Base-by-base conservation (phyloP, 2,329 filamentous ascomycete genomes). In the Myrmaecium sp. region DNA sequence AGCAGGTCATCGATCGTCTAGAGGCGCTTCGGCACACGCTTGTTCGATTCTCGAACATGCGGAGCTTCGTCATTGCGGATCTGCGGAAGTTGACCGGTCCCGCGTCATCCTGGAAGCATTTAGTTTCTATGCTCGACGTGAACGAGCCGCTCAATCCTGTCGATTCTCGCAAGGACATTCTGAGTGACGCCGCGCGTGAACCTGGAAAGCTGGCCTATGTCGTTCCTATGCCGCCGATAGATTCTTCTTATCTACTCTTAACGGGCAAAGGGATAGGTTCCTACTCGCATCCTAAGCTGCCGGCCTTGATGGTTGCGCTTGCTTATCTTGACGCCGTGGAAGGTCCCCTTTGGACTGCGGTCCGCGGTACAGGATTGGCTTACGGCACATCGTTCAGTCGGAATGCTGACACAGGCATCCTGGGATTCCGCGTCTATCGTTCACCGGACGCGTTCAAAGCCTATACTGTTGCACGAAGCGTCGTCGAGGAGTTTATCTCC, bases 271-370 rank as follows among this genome's bases (percentile, higher is more conserved):
- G 86, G 5, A 68, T 86, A 10, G 65, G 69, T 14, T 80, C 75
- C 0, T 84, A 77, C 44, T 62, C 66, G 4, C 76, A 94, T 42
- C 74, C 83, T 0, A 66, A 70, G 10, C 62, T 95, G 1, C 83
- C 89, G 0, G 74, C 84, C 2, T 64, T 93, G 27, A 69, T 92
- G 49, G 84, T 98, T 5, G 83, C 86, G 1, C 70, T 83, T 26
- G 74, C 83, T 12, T 95, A 94, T 46, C 74, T 98, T 33, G 84
- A 94, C 45, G 74, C 83, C 1, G 78, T 91, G 11, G 89, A 98
- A 52, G 89, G 89, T 0, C 89, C 89, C 1, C 69, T 98, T 17
- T 95, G 89, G 86, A 77, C 77, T 35, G 81, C 82, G 0, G 79
- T 95, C 25, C 81, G 89, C 24, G 89, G 89, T 30, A 89, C 81